phyloP scores from a whole-genome alignment of 192 early-diverging fungal genomes.

The Coemansia sp. region DNA sequence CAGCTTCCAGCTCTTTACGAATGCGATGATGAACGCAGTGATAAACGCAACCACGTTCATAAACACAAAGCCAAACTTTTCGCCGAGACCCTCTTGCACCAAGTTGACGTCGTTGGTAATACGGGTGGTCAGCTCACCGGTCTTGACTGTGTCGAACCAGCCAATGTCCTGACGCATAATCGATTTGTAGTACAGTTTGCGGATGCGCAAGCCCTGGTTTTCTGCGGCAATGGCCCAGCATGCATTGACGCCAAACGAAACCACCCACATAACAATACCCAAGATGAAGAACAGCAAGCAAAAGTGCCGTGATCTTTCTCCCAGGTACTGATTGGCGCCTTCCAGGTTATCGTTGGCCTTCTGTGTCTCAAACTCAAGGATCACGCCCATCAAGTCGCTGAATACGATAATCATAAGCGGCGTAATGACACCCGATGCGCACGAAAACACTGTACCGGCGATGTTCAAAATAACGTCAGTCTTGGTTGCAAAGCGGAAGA shows the following conservation, averaged over 20 bases:
- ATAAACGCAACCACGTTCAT: slow-evolving; percentile 68
- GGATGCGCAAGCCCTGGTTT: slow-evolving; percentile 71
- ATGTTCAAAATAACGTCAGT: slow-evolving; percentile 59
- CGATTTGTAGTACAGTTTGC: slow-evolving; percentile 71
- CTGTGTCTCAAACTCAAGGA: slow-evolving; percentile 21
- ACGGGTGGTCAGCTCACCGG: slow-evolving; percentile 81
- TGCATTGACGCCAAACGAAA: slow-evolving; percentile 32
- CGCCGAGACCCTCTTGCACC: slow-evolving; percentile 84
- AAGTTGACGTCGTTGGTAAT: slow-evolving; percentile 81
- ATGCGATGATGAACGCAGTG: slow-evolving; percentile 74
- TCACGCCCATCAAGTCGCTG: slow-evolving; percentile 26
- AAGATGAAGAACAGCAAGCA: slow-evolving; percentile 45
- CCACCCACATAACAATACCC: slow-evolving; percentile 36
- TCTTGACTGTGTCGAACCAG: slow-evolving; percentile 79
- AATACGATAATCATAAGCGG: slow-evolving; percentile 56
- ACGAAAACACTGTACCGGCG: slow-evolving; percentile 45
- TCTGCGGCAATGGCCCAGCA: slow-evolving; percentile 55
- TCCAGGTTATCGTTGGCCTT: slow-evolving; percentile 1
- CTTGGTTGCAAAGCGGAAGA: slow-evolving; percentile 71
- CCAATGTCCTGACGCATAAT: slow-evolving; percentile 88
- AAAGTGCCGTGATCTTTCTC: slow-evolving; percentile 31
- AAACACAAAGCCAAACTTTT: slow-evolving; percentile 76
- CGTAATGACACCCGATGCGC: slow-evolving; percentile 38
- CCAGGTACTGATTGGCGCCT: slow-evolving; percentile 16
- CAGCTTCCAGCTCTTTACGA: slow-evolving; percentile 76